Evolutionary conservation across 208 protist genomes (phyloP).

Genomic region (Acanthamoeba sp.): DNA sequence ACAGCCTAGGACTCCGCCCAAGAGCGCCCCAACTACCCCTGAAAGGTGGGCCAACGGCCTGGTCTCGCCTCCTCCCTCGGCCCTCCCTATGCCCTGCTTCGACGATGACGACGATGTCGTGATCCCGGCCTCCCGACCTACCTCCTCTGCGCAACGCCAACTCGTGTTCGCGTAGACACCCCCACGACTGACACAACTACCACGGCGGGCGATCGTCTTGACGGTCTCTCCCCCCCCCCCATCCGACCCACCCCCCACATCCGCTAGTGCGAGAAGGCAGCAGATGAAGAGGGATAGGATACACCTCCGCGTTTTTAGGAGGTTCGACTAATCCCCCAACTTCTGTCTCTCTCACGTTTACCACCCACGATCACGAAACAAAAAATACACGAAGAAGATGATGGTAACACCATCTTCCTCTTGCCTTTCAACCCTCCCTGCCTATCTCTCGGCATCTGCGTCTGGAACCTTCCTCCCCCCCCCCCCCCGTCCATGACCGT

Average conservation of each 20-base stretch:
- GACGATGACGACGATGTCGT: conserved; percentile 25
- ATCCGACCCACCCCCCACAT: neutral
- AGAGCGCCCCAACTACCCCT: neutral
- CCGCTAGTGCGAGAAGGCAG: neutral
- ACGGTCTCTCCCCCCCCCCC: too few species aligned
- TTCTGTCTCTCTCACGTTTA: neutral
- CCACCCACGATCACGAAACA: neutral
- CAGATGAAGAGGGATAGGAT: neutral
- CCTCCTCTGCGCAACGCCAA: conserved; percentile 17
- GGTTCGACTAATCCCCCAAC: neutral
- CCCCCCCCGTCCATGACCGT: too few species aligned
- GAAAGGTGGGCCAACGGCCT: conserved; percentile 20
- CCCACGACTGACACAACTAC: neutral
- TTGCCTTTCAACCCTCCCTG: too few species aligned
- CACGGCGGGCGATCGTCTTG: neutral
- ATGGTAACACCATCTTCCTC: neutral
- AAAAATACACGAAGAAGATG: neutral
- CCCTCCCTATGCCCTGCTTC: conserved; percentile 11
- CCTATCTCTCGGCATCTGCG: too few species aligned
- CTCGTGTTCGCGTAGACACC: neutral
- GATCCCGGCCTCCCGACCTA: neutral
- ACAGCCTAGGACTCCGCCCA: neutral
- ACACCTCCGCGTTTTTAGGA: conserved; percentile 49
- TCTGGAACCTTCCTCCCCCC: too few species aligned
- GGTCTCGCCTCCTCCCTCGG: conserved; percentile 6